Conservation (phyloP, 768 basidiomycete species). For the Pholiota molesta region DNA sequence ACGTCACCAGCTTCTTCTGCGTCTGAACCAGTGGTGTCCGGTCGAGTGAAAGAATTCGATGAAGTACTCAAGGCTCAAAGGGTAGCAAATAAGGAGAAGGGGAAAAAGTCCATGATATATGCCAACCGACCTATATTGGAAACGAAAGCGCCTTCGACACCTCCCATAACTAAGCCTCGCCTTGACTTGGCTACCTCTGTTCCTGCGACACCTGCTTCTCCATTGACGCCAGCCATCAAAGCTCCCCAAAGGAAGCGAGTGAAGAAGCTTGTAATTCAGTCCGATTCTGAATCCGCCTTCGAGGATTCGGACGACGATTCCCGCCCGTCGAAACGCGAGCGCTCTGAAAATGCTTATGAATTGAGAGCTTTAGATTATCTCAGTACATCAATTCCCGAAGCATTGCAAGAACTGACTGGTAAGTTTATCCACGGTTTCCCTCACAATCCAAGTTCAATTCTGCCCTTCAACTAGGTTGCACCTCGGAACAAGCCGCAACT, state of each 20-base stretch:
- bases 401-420: slow-evolving; percentile 79
- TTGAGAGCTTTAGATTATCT: slow-evolving; percentile 66
- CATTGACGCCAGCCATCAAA: slow-evolving; percentile 43
- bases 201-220: slow-evolving; percentile 33
- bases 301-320: slow-evolving; percentile 48
- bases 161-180: slow-evolving; percentile 43
- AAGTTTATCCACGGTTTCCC: slow-evolving; percentile 24
- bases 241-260: slow-evolving; percentile 51
- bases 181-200: slow-evolving; percentile 39
- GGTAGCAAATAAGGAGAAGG: slow-evolving; percentile 70
- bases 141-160: slow-evolving; percentile 37
- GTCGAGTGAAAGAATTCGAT: slow-evolving; percentile 72
- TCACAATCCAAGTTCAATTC: neutral
- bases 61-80: slow-evolving; percentile 72
- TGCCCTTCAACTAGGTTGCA: slow-evolving; percentile 59
- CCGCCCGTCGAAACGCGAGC: slow-evolving; percentile 30
- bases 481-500: slow-evolving; percentile 74
- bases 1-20: slow-evolving; percentile 29
- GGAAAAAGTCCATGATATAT: slow-evolving; percentile 83
- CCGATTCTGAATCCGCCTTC: slow-evolving; percentile 63
- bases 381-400: slow-evolving; percentile 62
- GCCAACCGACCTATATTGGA: slow-evolving; percentile 63
- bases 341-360: slow-evolving; percentile 43
- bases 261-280: slow-evolving; percentile 65
- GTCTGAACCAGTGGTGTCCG: slow-evolving; percentile 42